These are phyloP conservation scores for Pyrenochaeta sp. DNA, from an alignment of 2,329 filamentous ascomycete species.

Conservation along the genomic window DNA sequence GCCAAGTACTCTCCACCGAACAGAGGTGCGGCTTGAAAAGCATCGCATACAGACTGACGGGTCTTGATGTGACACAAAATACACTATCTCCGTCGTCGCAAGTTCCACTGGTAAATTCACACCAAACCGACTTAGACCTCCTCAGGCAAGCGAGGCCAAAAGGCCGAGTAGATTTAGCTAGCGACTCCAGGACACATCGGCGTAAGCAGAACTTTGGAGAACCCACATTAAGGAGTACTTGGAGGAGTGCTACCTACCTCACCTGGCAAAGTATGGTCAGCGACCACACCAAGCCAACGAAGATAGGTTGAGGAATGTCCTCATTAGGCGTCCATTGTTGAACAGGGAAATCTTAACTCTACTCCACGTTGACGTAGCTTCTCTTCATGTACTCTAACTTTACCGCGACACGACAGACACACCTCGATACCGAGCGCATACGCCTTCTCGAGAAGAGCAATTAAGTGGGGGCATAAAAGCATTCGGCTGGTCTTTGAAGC, in stretches of 20 bases:
- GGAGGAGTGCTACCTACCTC: not conserved
- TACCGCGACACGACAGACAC: not conserved
- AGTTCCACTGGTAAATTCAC: not conserved
- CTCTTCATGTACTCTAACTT: not conserved
- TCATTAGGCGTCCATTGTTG: not conserved
- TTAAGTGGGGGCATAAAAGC: no score
- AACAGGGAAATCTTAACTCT: not conserved
- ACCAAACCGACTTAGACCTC: not conserved
- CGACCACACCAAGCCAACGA: no score
- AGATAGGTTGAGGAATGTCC: not conserved
- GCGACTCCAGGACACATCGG: not conserved
- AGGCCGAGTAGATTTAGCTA: not conserved
- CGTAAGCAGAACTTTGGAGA: not conserved
- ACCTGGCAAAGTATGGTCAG: no score
- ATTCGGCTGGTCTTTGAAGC: not conserved
- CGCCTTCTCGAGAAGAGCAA: not conserved
- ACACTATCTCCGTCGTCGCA: not conserved
- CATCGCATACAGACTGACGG: not conserved
- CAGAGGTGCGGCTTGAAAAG: not conserved
- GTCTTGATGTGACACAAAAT: not conserved
- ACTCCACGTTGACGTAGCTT: not conserved
- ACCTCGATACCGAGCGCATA: not conserved
- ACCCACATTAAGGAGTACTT: not conserved
- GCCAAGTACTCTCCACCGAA: not conserved
- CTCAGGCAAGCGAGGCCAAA: not conserved